phyloP scores from a whole-genome alignment of 106 monocot species.

The Posidonia australis region DNA sequence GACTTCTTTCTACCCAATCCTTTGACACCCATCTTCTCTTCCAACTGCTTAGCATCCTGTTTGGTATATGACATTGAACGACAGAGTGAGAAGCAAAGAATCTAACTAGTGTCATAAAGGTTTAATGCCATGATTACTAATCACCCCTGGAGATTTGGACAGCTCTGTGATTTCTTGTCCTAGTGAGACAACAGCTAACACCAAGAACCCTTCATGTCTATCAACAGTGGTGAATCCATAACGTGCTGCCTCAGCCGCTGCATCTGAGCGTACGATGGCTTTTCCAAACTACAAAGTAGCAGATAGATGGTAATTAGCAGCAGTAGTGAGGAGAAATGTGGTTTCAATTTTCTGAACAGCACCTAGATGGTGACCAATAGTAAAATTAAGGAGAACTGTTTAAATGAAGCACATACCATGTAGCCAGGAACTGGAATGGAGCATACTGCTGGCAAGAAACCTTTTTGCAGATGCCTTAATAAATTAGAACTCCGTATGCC shows the following conservation, averaged over 20 bases:
- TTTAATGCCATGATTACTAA: too few species aligned
- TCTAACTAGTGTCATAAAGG: too few species aligned
- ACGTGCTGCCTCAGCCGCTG: constrained; percentile 61
- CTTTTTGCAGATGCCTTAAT: constrained; percentile 51
- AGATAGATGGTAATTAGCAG: too few species aligned
- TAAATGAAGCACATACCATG: constrained; percentile 54
- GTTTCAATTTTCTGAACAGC: too few species aligned
- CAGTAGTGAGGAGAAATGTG: too few species aligned
- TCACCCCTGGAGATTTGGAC: constrained; percentile 37
- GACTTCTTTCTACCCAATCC: constrained; percentile 51
- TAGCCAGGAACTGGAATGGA: constrained; percentile 63
- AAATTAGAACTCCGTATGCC: constrained; percentile 60
- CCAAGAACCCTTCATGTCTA: constrained; percentile 54
- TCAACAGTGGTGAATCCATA: constrained; percentile 64
- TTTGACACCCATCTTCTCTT: constrained; percentile 56
- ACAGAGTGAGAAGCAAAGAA: too few species aligned
- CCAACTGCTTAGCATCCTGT: constrained; percentile 34
- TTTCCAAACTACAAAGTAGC: constrained; percentile 39
- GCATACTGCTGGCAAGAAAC: constrained; percentile 45
- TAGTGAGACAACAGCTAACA: constrained; percentile 42
- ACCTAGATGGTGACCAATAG: too few species aligned
- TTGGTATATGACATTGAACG: neutral
- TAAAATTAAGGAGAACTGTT: too few species aligned
- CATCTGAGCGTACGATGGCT: constrained; percentile 59
- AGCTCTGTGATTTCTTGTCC: constrained; percentile 45